Percentiles rank a stretch among this genome's conserved stretches.
Conservation (phyloP, 345 rosid genomes). For the Hibiscus trionum region DNA sequence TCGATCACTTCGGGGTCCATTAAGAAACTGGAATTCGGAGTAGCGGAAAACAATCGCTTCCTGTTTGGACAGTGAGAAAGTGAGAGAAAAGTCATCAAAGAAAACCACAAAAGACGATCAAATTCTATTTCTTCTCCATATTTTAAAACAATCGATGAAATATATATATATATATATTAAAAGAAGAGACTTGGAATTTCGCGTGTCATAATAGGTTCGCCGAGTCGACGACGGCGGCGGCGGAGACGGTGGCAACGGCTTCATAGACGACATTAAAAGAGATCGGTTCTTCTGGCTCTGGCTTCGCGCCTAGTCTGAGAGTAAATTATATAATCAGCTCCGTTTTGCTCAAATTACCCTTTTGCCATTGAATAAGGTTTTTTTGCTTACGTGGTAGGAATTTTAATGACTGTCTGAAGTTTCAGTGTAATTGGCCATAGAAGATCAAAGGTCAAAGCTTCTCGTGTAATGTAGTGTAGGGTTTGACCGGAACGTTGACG, state of each 20-base stretch:
- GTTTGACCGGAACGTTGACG: neutral
- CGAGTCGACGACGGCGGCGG: neutral
- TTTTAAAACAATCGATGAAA: neutral
- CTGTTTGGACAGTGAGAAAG: constrained; percentile 25
- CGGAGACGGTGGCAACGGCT: constrained; percentile 22
- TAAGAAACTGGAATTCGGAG: constrained; percentile 10
- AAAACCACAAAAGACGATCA: neutral
- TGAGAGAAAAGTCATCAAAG: neutral
- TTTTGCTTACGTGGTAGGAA: neutral
- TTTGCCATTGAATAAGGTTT: neutral
- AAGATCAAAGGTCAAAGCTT: neutral
- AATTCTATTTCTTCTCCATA: neutral
- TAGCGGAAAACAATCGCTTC: constrained; percentile 12
- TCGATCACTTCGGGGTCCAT: constrained; percentile 69
- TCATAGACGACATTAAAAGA: constrained; percentile 14
- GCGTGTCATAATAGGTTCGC: neutral
- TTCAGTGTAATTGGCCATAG: neutral
- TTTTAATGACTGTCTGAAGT: too few relatives aligned
- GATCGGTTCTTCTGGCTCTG: neutral
- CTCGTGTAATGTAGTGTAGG: neutral
- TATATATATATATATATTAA: neutral
- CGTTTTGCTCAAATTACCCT: neutral
- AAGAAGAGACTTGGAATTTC: constrained; percentile 19
- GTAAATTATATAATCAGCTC: neutral
- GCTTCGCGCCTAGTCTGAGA: constrained; percentile 21